Evolutionary conservation across 805 yeast genomes (phyloP), one percentile per base, ranked within the genome.

Genomic region (Kregervanrija fluxuum): DNA sequence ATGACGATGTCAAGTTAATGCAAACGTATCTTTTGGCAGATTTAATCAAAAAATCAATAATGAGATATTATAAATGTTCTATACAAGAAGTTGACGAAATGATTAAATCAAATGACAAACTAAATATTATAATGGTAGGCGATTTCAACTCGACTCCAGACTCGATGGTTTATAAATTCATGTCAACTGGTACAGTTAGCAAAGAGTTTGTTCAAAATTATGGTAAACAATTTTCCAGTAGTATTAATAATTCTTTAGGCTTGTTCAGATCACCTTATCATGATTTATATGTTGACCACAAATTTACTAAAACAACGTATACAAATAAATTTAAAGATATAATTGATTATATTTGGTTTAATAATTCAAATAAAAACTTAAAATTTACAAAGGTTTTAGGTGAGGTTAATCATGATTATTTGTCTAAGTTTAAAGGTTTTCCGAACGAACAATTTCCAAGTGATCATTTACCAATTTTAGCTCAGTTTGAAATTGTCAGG

Each of bases 371-470:
- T 41, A 49, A 51, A 14, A 69, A 67, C 38, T 56, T 78, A 17
- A 54, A 60, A 38, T 60, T 74, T 15, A 54, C 67, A 1, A 67
- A 68, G 42, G 70, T 75, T n/a, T 59, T 79, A n/a, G 74, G 79
- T n/a, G 80, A 77, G 13, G 63, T 74, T 11, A 69, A 71, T 39
- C 49, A 55, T 0, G 43, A 51, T 0, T 70, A 71, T 47, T 43
- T 65, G 12, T 43, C 54, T 6, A 46, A 54, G 0, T 65, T 64
- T 10, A 47, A 47, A 9, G 66, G 82, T 0, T 67, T 79, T 41
- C 86, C 85, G 1, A 79, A 80, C 49, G 62, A 58, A 36, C 71
- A 71, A 14, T 80, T 75, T 49, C 85, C 86, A 4, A 79, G 80
- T 42, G 82, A 77, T 45, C 66, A 61, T 43, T 48, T 60, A 8